Percentiles rank a stretch among this genome's conserved stretches.
Conservation (phyloP, 2,329 filamentous ascomycete genomes). For the Trichoderma hamatum region DNA sequence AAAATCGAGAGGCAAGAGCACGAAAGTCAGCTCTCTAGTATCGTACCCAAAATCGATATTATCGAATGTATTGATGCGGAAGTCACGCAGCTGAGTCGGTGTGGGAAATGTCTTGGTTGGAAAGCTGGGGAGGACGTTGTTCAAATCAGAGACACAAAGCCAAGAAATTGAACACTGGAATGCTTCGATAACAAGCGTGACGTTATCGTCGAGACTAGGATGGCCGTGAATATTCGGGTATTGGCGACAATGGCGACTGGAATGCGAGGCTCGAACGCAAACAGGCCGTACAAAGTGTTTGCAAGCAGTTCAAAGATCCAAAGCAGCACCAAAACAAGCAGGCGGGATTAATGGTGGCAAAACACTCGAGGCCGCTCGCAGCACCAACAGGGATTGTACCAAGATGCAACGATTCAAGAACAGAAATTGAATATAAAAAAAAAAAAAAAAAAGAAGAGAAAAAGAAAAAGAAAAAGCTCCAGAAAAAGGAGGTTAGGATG, state of each 20-base stretch:
- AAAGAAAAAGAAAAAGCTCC: slow-evolving; percentile 7
- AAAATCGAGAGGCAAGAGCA: not conserved
- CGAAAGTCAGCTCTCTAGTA: not conserved
- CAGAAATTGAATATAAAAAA: slow-evolving; percentile 7
- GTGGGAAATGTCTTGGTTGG: slow-evolving; percentile 16
- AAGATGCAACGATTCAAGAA: not conserved
- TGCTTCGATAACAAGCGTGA: slow-evolving; percentile 17
- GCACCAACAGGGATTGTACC: slow-evolving; percentile 13
- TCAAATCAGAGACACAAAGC: slow-evolving; percentile 17
- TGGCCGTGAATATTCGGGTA: not conserved
- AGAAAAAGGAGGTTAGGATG: slow-evolving; percentile 20
- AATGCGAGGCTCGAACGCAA: slow-evolving; percentile 26
- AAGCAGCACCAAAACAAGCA: not conserved
- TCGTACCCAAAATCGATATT: not conserved
- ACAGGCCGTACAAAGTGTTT: slow-evolving; percentile 2
- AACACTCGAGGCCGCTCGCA: slow-evolving; percentile 3
- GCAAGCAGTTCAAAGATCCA: slow-evolving; percentile 9
- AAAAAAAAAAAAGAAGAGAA: slow-evolving; percentile 18
- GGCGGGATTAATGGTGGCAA: not conserved
- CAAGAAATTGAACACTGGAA: slow-evolving; percentile 12
- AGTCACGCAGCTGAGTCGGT: slow-evolving; percentile 2
- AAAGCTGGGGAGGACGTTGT: not conserved
- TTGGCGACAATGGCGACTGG: slow-evolving; percentile 18
- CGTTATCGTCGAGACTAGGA: slow-evolving; percentile 5
- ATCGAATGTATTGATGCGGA: not conserved